Percentiles rank a stretch among this genome's conserved stretches.
phyloP scores from a whole-genome alignment of 257 asterid species.

The Coffea canephora region DNA sequence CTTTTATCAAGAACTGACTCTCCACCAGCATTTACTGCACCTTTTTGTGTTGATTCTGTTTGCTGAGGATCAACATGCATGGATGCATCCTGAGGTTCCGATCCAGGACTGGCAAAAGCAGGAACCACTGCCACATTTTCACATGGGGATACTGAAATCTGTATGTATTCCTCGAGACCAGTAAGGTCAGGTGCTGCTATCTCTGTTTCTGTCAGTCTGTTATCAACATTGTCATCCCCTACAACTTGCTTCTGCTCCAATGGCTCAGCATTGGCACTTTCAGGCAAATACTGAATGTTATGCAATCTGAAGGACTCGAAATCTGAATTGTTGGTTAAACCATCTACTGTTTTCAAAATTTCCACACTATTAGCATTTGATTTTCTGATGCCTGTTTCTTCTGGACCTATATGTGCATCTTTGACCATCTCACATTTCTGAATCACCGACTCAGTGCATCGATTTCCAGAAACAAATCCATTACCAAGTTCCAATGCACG shows the following conservation, averaged over 20 bases:
- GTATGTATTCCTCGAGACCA: slow-evolving; percentile 1
- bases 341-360: slow-evolving; percentile 19
- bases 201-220: slow-evolving; percentile 13
- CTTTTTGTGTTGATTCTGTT: slow-evolving; percentile 23
- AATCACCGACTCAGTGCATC: slow-evolving; percentile 16
- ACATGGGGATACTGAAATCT: slow-evolving; percentile 21
- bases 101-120: slow-evolving; percentile 20
- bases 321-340: slow-evolving; percentile 20
- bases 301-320: slow-evolving; percentile 21
- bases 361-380: slow-evolving; percentile 26
- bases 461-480: slow-evolving; percentile 12
- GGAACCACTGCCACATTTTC: slow-evolving; percentile 24
- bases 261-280: slow-evolving; percentile 20
- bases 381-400: slow-evolving; percentile 27
- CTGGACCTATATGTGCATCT: slow-evolving; percentile 20
- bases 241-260: slow-evolving; percentile 34
- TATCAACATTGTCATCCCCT: slow-evolving; percentile 32
- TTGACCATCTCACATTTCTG: slow-evolving; percentile 14
- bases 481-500: slow-evolving; percentile 19
- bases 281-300: slow-evolving; percentile 16
- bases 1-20: slow-evolving; percentile 29
- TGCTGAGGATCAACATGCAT: slow-evolving; percentile 27
- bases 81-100: slow-evolving; percentile 27
- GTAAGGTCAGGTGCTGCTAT: slow-evolving; percentile 6
- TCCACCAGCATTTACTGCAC: slow-evolving; percentile 25